Base-by-base conservation (phyloP, 1,284 basidiomycete species). In the Tilletiopsis washingtonensis region DNA sequence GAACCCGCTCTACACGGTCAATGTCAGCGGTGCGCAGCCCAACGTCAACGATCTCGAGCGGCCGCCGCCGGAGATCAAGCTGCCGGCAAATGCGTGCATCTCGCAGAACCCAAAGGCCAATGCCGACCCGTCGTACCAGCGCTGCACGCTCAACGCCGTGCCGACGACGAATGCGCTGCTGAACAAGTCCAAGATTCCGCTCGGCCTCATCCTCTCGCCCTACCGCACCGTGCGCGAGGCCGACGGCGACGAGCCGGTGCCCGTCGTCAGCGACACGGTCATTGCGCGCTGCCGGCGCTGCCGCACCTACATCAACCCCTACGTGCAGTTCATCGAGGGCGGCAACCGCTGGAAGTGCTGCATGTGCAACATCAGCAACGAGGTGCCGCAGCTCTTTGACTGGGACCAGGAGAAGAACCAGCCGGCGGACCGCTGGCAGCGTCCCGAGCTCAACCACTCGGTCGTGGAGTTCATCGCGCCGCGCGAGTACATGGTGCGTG, bases 331-430 rank as follows among this genome's bases (percentile, higher is more conserved):
- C 74, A 91, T 96, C 71, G 94, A 99, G 73, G 91, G 91, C 56
- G 94, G 94, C 29, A 91, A 91, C 75, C 82, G 91, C 79, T 97
- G 94, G 94, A 88, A 94, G 74, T 99, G 94, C 55, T 96, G 90
- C 77, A 91, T 98, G 89, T 99, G 94, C 76, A 89, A 86, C 67
- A 84, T 98, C 81, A 88, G 88, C 52, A 99, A 99, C 75, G 94
- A 99, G 75, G 93, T 98, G 1, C 94, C 94, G 6, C 91, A 97
- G 72, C 79, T 96, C 48, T 98, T 98, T 71, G 94, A 99, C 75
- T 99, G 93, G 91, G 88, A 98, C 75, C 88, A 91, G 73, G 81
- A 80, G 53, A 84, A 83, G 61, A 96, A 94, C 73, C 86, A 90
- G 75, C 91, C 91, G 14, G 91, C 88, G 5, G 93, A 99, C 76